Evolutionary conservation across 2,329 filamentous ascomycete genomes (phyloP).

Genomic region (Coniella lustricola): DNA sequence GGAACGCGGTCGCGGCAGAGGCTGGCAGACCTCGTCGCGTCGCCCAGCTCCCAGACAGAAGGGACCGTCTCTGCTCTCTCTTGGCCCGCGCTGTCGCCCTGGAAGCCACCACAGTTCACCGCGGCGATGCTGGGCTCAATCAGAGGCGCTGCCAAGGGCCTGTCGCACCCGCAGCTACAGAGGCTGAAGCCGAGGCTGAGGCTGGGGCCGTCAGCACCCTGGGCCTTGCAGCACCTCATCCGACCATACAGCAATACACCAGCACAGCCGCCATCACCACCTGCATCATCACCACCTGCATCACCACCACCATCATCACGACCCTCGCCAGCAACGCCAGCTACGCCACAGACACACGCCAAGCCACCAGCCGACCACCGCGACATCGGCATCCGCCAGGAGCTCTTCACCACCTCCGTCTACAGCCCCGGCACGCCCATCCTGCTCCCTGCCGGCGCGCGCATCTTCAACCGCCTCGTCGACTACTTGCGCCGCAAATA

Average conservation of each 20-base stretch:
- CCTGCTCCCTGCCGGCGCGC: conserved; percentile 73
- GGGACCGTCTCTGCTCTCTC: too few species aligned
- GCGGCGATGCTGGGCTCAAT: too few species aligned
- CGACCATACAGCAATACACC: too few species aligned
- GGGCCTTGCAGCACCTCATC: background rate
- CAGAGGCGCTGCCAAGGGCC: too few species aligned
- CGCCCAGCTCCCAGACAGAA: too few species aligned
- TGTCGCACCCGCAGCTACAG: background rate
- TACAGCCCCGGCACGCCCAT: conserved; percentile 84
- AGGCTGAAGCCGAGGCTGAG: too few species aligned
- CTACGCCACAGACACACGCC: conserved; percentile 20
- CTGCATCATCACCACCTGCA: background rate
- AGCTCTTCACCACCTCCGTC: conserved; percentile 69
- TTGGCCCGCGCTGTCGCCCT: too few species aligned
- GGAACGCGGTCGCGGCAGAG: too few species aligned
- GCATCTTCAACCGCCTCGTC: conserved; percentile 77
- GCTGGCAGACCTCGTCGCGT: too few species aligned
- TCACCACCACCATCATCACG: conserved; percentile 19
- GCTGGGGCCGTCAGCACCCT: too few species aligned
- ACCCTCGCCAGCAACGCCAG: conserved; percentile 26
- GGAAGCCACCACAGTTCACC: background rate
- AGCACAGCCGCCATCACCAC: background rate
- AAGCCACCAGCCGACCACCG: conserved; percentile 44
- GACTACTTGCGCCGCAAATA: conserved; percentile 80
- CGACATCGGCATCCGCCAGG: conserved; percentile 56